Conservation (phyloP, 2,329 filamentous ascomycete genomes). For the Aschersonia sp. region DNA sequence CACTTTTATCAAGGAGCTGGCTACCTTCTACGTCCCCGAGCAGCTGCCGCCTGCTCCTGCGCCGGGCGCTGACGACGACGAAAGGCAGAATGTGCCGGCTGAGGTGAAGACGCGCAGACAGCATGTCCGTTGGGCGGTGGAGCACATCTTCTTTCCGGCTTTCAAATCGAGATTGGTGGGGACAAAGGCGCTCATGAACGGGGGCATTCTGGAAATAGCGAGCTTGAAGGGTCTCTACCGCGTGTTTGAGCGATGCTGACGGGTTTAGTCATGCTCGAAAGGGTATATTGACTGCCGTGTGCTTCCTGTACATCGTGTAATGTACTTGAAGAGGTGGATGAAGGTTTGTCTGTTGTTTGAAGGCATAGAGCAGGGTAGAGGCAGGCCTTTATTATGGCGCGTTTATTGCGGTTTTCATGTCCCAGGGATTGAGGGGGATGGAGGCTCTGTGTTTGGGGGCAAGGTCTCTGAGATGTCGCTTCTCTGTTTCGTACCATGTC, state of each 20-base stretch:
- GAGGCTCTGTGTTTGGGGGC: too few species aligned
- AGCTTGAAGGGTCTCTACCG: constrained; percentile 85
- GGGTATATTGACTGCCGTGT: too few species aligned
- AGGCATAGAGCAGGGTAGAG: too few species aligned
- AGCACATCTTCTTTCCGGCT: constrained; percentile 80
- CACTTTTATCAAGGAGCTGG: constrained; percentile 71
- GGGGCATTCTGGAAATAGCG: constrained; percentile 68
- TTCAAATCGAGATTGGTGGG: constrained; percentile 73
- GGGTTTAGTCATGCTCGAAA: neutral
- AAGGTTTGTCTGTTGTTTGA: too few species aligned
- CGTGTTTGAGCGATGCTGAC: constrained; percentile 85
- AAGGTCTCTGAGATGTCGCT: too few species aligned
- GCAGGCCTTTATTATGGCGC: too few species aligned
- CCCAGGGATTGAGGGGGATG: too few species aligned
- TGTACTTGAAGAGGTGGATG: too few species aligned
- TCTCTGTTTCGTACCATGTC: too few species aligned
- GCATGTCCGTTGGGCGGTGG: constrained; percentile 61
- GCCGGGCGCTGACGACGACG: constrained; percentile 17
- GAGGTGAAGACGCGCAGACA: constrained; percentile 43
- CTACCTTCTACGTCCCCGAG: constrained; percentile 83
- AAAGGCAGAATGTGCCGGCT: constrained; percentile 23
- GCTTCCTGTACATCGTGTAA: too few species aligned
- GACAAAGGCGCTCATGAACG: constrained; percentile 61
- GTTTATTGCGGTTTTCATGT: too few species aligned
- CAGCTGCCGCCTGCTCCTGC: constrained; percentile 45